phyloP scores from a whole-genome alignment of 164 flowering plant genomes.

The Stephania yunnanensis region DNA sequence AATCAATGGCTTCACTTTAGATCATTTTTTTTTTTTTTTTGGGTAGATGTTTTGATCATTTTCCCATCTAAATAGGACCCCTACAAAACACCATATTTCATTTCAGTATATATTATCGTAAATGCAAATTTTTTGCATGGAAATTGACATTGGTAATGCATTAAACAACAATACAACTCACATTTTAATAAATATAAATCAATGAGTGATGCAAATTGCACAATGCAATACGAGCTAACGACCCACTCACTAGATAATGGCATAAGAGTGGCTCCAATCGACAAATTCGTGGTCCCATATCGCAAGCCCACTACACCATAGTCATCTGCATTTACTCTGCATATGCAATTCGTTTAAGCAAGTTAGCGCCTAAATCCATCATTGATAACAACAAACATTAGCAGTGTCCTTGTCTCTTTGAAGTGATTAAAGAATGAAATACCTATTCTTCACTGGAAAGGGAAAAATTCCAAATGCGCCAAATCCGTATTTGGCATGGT shows the following conservation, averaged over 20 bases:
- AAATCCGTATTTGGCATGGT: slow-evolving; percentile 68
- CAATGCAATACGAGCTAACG: slow-evolving; percentile 10
- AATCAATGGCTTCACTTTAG: background rate
- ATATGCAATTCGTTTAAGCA: slow-evolving; percentile 13
- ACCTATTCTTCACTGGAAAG: slow-evolving; percentile 61
- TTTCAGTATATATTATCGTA: background rate
- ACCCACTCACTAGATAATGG: slow-evolving; percentile 59
- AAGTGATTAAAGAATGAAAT: background rate
- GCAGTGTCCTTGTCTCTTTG: background rate
- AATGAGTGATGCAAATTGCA: background rate
- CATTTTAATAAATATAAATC: too few relatives aligned
- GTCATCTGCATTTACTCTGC: slow-evolving; percentile 58
- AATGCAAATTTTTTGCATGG: background rate
- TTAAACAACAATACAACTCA: background rate
- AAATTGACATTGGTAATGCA: background rate
- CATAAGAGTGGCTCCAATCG: slow-evolving; percentile 63
- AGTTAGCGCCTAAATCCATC: background rate
- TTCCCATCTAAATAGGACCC: background rate
- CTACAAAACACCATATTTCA: too few relatives aligned
- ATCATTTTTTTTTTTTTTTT: background rate
- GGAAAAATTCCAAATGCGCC: slow-evolving; percentile 90
- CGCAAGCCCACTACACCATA: slow-evolving; percentile 80
- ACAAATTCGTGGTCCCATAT: slow-evolving; percentile 72
- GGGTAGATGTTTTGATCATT: too few relatives aligned
- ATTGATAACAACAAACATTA: background rate